These are phyloP conservation scores for Stenocarpella maydis DNA, from an alignment of 2,329 filamentous ascomycete species.

Conservation along the genomic window DNA sequence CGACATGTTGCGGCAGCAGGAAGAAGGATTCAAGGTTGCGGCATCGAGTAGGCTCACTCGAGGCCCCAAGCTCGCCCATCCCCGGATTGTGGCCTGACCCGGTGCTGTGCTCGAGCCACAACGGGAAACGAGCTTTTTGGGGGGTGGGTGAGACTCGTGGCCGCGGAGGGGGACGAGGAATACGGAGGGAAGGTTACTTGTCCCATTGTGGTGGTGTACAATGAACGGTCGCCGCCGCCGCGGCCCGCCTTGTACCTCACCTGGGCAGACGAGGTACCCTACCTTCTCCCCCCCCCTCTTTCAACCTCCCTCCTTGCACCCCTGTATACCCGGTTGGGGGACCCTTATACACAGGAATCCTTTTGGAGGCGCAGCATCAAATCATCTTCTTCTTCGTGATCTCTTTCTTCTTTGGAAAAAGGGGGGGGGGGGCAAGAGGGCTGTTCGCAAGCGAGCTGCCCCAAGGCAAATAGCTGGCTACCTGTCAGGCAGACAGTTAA, in stretches of 20 bases:
- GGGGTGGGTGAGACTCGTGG: not conserved
- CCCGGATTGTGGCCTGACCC: conserved; percentile 12
- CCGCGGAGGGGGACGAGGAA: not conserved
- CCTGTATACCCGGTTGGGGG: too few species aligned
- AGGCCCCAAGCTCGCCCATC: not conserved
- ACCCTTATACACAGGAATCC: too few species aligned
- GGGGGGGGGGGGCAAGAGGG: not conserved
- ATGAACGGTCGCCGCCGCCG: not conserved
- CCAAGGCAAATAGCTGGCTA: not conserved
- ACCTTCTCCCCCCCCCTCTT: not conserved
- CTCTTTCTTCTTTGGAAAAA: not conserved
- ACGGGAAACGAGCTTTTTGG: not conserved
- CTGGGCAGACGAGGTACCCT: not conserved
- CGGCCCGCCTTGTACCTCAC: conserved; percentile 13
- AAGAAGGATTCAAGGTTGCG: conserved; percentile 20
- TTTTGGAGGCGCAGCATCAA: too few species aligned
- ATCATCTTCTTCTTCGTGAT: not conserved
- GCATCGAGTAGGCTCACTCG: not conserved
- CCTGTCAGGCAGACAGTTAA: not conserved
- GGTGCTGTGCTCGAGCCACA: not conserved
- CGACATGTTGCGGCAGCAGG: not conserved
- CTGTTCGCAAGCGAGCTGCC: not conserved
- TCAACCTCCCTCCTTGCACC: too few species aligned
- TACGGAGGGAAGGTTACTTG: not conserved
- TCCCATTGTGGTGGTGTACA: conserved; percentile 15